Evolutionary conservation across 2,329 filamentous ascomycete species (phyloP).

Genomic region (Hirsutella thompsonii): DNA sequence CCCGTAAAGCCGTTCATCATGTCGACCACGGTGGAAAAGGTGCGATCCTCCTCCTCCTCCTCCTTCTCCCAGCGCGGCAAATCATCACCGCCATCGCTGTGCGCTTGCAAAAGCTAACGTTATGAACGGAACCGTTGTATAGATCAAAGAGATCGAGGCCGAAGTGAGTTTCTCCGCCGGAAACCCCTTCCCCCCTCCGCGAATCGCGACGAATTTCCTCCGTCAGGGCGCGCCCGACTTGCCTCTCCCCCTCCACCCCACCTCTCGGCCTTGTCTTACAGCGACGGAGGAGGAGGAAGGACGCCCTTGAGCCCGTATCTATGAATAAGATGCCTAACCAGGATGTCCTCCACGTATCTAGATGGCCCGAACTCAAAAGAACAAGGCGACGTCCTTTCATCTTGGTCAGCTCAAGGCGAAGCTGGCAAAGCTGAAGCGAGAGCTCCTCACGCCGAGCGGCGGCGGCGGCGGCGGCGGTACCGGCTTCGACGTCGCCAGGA

Average conservation of each 20-base stretch:
- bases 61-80: no score
- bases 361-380: slow-evolving; percentile 97
- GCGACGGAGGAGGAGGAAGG: no score
- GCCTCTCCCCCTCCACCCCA: no score
- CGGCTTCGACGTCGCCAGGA: slow-evolving; percentile 95
- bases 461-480: slow-evolving; percentile 76
- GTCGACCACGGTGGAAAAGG: slow-evolving; percentile 97
- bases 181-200: not conserved
- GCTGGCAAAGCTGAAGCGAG: slow-evolving; percentile 92
- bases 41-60: no score
- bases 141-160: slow-evolving; percentile 95
- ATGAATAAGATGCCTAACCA: no score
- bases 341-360: slow-evolving; percentile 19
- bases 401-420: slow-evolving; percentile 96
- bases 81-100: not conserved
- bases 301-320: no score
- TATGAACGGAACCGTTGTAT: slow-evolving; percentile 7
- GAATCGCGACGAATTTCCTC: not conserved
- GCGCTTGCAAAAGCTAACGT: not conserved
- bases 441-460: slow-evolving; percentile 75
- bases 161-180: slow-evolving; percentile 50
- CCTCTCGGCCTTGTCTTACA: no score
- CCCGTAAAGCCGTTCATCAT: slow-evolving; percentile 40
- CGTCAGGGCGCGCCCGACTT: no score
- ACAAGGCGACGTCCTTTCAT: slow-evolving; percentile 90